Conservation (phyloP, 352 stramenopile genomes). For the Aphanomyces cochlioides region DNA sequence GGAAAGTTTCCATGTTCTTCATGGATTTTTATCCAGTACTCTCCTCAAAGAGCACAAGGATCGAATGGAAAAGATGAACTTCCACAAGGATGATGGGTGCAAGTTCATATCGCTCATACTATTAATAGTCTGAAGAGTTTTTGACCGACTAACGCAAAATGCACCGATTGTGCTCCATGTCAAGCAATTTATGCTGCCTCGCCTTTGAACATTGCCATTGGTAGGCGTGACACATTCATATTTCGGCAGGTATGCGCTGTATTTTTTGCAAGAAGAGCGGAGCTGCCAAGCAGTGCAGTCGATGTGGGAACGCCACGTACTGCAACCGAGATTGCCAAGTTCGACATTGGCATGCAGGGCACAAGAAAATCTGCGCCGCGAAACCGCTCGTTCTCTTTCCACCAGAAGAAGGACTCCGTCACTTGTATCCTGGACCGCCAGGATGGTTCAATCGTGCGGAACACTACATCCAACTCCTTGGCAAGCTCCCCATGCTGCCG, state of each 20-base stretch:
- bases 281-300: slow-evolving; percentile 28
- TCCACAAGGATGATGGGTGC: no score
- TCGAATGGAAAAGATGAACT: no score
- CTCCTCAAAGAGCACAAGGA: no score
- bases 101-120: no score
- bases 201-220: no score
- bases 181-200: no score
- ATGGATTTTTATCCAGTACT: no score
- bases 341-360: slow-evolving; percentile 25
- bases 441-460: slow-evolving; percentile 13
- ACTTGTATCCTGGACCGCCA: slow-evolving; percentile 21
- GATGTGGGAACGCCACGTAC: slow-evolving; percentile 20
- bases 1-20: no score
- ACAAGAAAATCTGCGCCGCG: slow-evolving; percentile 27
- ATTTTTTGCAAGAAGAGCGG: slow-evolving; percentile 19
- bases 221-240: neutral
- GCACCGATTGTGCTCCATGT: no score
- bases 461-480: slow-evolving; percentile 9
- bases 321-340: slow-evolving; percentile 27
- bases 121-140: no score
- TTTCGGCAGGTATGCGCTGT: slow-evolving; percentile 14
- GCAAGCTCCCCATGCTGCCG: slow-evolving; percentile 20
- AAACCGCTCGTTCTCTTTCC: slow-evolving; percentile 15
- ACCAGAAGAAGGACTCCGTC: slow-evolving; percentile 18
- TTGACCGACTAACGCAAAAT: no score